Evolutionary conservation across 164 flowering plant genomes (phyloP).

Genomic region (Cinnamomum chago): DNA sequence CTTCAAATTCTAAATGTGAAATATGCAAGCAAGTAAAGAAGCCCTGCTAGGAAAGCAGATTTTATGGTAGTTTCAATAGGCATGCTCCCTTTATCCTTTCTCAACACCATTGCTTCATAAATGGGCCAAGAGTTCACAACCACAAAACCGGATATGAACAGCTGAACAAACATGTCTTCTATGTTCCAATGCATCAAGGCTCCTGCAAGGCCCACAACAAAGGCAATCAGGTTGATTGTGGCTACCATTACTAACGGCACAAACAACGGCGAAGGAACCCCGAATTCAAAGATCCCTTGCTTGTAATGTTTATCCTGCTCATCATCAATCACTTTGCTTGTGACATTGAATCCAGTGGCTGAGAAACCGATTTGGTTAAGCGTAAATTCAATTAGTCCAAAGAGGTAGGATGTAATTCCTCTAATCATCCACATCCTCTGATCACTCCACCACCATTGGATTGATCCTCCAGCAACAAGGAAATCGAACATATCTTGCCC

Average conservation of each 20-base stretch:
- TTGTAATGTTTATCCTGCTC: constrained; percentile 52
- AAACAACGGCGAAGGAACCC: constrained; percentile 58
- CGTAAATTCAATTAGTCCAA: constrained; percentile 37
- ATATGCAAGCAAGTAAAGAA: constrained; percentile 1
- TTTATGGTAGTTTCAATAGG: constrained; percentile 23
- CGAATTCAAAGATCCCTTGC: constrained; percentile 60
- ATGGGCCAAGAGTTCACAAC: constrained; percentile 51
- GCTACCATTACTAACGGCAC: constrained; percentile 50
- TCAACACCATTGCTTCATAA: constrained; percentile 59
- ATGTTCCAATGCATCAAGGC: constrained; percentile 10
- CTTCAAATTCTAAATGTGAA: neutral
- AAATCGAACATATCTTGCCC: constrained; percentile 53
- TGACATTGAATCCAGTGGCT: constrained; percentile 48
- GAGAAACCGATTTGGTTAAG: constrained; percentile 37
- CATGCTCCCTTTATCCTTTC: constrained; percentile 54
- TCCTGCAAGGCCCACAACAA: constrained; percentile 21
- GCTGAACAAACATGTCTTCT: constrained; percentile 27
- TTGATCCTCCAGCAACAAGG: constrained; percentile 25
- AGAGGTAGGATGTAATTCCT: constrained; percentile 47
- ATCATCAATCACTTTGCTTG: constrained; percentile 49
- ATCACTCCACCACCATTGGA: constrained; percentile 65
- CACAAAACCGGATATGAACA: constrained; percentile 43
- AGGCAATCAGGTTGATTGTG: constrained; percentile 42
- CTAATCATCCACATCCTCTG: constrained; percentile 73
- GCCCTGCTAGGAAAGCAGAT: constrained; percentile 22